phyloP scores from a whole-genome alignment of 2,329 filamentous ascomycete species.

The Aspergillus calidoustus region DNA sequence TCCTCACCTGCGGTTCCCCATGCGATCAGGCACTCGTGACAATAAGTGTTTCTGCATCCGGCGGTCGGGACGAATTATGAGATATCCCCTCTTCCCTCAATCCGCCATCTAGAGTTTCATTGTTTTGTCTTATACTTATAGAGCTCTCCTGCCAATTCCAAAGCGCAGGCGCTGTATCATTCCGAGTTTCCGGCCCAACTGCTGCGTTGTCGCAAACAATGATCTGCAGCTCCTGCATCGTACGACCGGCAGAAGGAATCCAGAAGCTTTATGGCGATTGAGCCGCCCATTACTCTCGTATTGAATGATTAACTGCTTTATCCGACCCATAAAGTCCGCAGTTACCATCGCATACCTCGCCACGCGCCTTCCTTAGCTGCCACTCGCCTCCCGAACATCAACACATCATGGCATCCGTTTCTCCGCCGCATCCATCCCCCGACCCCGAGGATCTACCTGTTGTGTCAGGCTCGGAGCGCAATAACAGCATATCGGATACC shows the following conservation, averaged over 20 bases:
- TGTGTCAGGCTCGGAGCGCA: constrained; percentile 3
- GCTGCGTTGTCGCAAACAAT: constrained; percentile 25
- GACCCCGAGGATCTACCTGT: constrained; percentile 15
- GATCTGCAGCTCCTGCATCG: constrained; percentile 29
- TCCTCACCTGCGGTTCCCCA: not conserved
- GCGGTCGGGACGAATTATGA: not conserved
- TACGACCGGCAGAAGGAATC: constrained; percentile 29
- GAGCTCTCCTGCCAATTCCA: not conserved
- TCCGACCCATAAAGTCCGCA: not conserved
- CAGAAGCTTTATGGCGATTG: constrained; percentile 37
- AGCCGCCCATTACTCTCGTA: constrained; percentile 16
- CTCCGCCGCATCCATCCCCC: constrained; percentile 18
- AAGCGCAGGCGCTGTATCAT: not conserved
- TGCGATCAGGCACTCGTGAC: not conserved
- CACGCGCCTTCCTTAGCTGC: constrained; percentile 5
- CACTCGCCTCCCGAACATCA: not conserved
- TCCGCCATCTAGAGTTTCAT: not conserved
- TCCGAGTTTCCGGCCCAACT: not conserved
- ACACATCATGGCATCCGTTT: constrained; percentile 16
- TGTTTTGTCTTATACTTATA: not conserved
- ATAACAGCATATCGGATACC: constrained; percentile 21
- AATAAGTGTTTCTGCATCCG: not conserved
- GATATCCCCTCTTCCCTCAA: not conserved
- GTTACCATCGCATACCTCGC: not conserved
- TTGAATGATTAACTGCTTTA: constrained; percentile 7